Evolutionary conservation across 2,329 filamentous ascomycete genomes (phyloP), one percentile per base, ranked within the genome.

Genomic region (Aspergillaceae sp.): DNA sequence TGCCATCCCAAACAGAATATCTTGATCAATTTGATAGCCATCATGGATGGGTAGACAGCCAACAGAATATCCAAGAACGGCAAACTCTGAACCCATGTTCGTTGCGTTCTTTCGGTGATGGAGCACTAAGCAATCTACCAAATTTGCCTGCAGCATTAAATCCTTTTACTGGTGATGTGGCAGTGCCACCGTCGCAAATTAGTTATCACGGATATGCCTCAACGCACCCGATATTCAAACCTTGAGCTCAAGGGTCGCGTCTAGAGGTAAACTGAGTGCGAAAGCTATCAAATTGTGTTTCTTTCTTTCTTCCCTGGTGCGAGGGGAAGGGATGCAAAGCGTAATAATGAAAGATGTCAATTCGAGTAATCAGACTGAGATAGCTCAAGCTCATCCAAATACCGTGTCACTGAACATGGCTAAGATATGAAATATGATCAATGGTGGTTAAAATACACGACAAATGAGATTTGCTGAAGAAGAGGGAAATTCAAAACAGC

Each of bases 201-300:
- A 56, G 47, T 42, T 65, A 66, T 40, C 47, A 54, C 9, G 60
- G 55, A 29, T 66, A 63, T 46, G 47, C 56, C 29, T 42, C 58
- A 11, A 42, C 52, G 6, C 56, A 65, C 34, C 57, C 56, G 6
- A 34, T 38, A 9, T 8, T 38, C 3, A 38, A 27, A 5, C 26
- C 36, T 28, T 38, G 36, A 38, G 9, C 7, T n/a, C 34, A 19
- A 19, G 19, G 19, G 19, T 19, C 19, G 19, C 19, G 19, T 19
- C 19, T 19, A 19, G 19, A 19, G 19, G 19, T 19, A 19, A 19
- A 19, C 19, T 2, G 19, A 19, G 19, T 19, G 19, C 19, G 19
- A 19, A 19, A 19, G 19, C 19, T 19, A 19, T 19, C 19, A 19
- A 34, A 34, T 32, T 19, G 7, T 11, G 6, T 41, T 30, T 7